A percentile compares a stretch with the other conserved stretches of the same genome.
phyloP scores from a whole-genome alignment of 1,139 yeast genomes.

The Yamadazyma epiphylla region DNA sequence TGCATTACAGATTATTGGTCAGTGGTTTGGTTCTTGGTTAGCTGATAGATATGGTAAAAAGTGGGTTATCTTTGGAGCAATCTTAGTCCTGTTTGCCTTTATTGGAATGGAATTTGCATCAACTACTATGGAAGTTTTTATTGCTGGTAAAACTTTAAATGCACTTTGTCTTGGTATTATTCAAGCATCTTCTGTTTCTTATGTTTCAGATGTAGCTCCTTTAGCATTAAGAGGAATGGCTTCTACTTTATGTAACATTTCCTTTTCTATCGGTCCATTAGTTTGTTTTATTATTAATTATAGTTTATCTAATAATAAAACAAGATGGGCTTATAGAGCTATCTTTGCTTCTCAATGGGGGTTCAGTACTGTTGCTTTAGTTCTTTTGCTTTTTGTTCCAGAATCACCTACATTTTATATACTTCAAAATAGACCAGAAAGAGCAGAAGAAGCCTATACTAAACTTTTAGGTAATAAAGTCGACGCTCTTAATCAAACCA shows the following conservation, averaged over 20 bases:
- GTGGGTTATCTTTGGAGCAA: background rate
- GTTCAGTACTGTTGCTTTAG: slow-evolving; percentile 4
- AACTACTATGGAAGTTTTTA: slow-evolving; percentile 9
- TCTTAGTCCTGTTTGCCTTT: slow-evolving; percentile 5
- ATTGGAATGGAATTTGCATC: slow-evolving; percentile 16
- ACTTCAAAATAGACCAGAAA: slow-evolving; percentile 12
- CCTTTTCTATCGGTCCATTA: slow-evolving; percentile 23
- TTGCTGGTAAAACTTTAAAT: slow-evolving; percentile 16
- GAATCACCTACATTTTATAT: slow-evolving; percentile 18
- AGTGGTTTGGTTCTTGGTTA: background rate
- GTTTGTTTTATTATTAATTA: slow-evolving; percentile 17
- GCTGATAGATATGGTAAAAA: background rate
- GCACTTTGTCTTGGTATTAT: slow-evolving; percentile 10
- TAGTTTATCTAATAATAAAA: slow-evolving; percentile 2
- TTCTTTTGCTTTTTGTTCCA: slow-evolving; percentile 9
- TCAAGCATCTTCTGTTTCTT: slow-evolving; percentile 13
- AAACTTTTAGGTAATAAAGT: slow-evolving; percentile 11
- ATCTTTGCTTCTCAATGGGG: slow-evolving; percentile 19
- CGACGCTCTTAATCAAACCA: slow-evolving; percentile 5
- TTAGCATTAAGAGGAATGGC: slow-evolving; percentile 15
- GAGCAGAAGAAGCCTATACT: slow-evolving; percentile 13
- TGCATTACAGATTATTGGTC: slow-evolving; percentile 18
- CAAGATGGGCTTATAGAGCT: slow-evolving; percentile 9
- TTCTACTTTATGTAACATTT: slow-evolving; percentile 18
- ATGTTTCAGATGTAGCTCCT: slow-evolving; percentile 17